Conservation (phyloP, 768 basidiomycete species). For the Leccinum boreale region DNA sequence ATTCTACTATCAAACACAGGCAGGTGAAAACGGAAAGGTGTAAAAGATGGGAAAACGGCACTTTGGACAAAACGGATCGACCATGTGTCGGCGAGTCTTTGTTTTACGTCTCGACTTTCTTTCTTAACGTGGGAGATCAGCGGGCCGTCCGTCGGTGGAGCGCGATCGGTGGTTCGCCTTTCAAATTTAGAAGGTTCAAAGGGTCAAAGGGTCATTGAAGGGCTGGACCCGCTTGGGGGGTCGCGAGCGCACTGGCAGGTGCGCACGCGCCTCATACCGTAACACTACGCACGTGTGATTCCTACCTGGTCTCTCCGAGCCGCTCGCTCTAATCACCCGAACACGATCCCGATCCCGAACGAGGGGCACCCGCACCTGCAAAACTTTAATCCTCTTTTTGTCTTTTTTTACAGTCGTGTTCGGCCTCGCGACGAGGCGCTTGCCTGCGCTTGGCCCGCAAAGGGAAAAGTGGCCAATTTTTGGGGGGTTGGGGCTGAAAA, state of each 20-base stretch:
- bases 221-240: not conserved
- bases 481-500: slow-evolving; percentile 2
- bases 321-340: slow-evolving; percentile 12
- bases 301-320: not conserved
- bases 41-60: not conserved
- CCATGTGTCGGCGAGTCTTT: slow-evolving; percentile 24
- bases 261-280: not conserved
- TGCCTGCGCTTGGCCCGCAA: slow-evolving; percentile 5
- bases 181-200: slow-evolving; percentile 19
- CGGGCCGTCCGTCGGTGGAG: not conserved
- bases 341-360: slow-evolving; percentile 4
- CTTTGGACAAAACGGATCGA: not conserved
- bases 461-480: slow-evolving; percentile 11
- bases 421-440: slow-evolving; percentile 1
- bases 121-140: not conserved
- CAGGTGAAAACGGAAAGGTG: not conserved
- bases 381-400: not conserved
- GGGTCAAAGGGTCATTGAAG: not conserved
- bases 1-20: not conserved
- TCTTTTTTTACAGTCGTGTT: not conserved
- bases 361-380: not conserved
- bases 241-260: not conserved
- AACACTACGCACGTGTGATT: not conserved
- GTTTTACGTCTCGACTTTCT: not conserved
- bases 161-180: slow-evolving; percentile 2